Percentiles rank a stretch among this genome's conserved stretches.
Evolutionary conservation across 306 rosid genomes (phyloP).

Genomic region (Sphenostylis stenocarpa): DNA sequence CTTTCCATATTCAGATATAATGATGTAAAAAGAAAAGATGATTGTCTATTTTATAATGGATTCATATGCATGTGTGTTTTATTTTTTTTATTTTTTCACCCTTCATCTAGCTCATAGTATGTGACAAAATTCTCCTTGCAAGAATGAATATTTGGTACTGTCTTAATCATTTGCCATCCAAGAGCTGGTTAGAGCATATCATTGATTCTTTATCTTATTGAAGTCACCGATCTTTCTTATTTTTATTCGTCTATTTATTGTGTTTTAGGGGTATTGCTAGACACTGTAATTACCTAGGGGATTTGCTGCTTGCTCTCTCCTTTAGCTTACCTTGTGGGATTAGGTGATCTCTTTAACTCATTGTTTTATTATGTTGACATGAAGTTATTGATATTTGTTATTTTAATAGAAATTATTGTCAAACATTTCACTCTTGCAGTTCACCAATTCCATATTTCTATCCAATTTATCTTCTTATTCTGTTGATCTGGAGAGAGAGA

Average conservation of each 20-base stretch:
- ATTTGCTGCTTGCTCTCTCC: conserved; percentile 89
- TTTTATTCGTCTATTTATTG: conserved; percentile 2
- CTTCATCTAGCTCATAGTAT: background rate
- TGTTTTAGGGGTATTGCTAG: conserved; percentile 86
- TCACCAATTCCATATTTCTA: conserved; percentile 93
- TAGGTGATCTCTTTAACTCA: conserved; percentile 51
- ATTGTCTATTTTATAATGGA: background rate
- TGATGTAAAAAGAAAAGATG: conserved; percentile 1
- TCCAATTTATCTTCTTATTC: conserved; percentile 89
- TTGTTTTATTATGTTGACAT: conserved; percentile 3
- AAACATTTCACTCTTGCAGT: conserved; percentile 54
- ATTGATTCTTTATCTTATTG: conserved; percentile 18
- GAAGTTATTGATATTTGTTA: background rate
- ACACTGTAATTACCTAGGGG: conserved; percentile 95
- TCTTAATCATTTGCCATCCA: conserved; percentile 13
- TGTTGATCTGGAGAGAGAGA: conserved; percentile 93
- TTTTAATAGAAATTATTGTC: background rate
- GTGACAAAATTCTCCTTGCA: background rate
- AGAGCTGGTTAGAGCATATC: background rate
- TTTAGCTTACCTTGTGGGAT: conserved; percentile 96
- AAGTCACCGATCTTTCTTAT: background rate
- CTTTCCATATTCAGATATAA: background rate
- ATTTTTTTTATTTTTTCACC: background rate
- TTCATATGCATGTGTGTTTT: conserved; percentile 18
- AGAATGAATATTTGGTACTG: background rate